Evolutionary conservation across 331 rosid species (phyloP).

Genomic region (Quercus tomentella): DNA sequence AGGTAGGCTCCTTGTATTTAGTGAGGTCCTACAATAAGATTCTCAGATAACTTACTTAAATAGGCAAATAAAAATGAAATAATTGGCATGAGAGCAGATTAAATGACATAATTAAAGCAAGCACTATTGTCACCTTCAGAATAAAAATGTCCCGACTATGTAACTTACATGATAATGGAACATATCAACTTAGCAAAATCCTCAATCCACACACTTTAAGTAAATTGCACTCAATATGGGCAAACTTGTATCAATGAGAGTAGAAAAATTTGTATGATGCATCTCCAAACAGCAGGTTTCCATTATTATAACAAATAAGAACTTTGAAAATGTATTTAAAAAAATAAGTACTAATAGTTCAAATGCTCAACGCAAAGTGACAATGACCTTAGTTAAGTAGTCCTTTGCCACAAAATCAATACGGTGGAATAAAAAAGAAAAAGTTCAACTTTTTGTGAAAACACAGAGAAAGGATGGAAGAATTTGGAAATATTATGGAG

Average conservation of each 20-base stretch:
- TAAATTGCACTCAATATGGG: neutral
- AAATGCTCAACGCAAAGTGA: neutral
- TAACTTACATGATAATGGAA: neutral
- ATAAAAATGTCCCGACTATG: neutral
- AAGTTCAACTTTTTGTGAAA: neutral
- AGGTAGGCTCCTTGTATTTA: slow-evolving; percentile 63
- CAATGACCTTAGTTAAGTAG: neutral
- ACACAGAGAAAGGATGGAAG: neutral
- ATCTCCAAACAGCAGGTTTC: neutral
- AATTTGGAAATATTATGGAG: neutral
- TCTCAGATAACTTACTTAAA: slow-evolving; percentile 22
- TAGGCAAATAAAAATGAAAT: slow-evolving; percentile 15
- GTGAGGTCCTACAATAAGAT: slow-evolving; percentile 55
- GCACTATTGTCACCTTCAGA: neutral
- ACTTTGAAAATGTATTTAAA: neutral
- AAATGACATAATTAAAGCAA: slow-evolving; percentile 14
- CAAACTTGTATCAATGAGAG: neutral
- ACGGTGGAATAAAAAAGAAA: neutral
- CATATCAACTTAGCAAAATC: neutral
- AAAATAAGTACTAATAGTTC: neutral
- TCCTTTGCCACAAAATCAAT: neutral
- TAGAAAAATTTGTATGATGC: neutral
- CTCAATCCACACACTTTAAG: neutral
- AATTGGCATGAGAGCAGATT: slow-evolving; percentile 12
- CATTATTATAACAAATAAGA: neutral